A percentile compares a stretch with the other conserved stretches of the same genome.
Evolutionary conservation across 495 filamentous ascomycete species (phyloP).

Genomic region (Cenococcum geophilum): DNA sequence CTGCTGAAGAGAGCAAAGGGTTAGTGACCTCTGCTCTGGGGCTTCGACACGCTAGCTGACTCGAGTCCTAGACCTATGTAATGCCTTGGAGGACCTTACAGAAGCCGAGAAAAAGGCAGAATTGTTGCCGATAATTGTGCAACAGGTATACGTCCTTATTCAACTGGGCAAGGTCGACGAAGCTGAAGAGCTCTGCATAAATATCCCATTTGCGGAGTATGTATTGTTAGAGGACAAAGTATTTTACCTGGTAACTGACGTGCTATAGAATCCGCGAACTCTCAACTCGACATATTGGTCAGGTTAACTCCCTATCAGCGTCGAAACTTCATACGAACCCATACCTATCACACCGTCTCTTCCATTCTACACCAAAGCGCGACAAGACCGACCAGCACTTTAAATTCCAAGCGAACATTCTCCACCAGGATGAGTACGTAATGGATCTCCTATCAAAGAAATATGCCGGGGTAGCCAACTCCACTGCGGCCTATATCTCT

Average conservation of each 20-base stretch:
- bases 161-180: slow-evolving; percentile 67
- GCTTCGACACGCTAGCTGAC: neutral
- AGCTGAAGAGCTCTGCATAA: slow-evolving; percentile 59
- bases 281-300: slow-evolving; percentile 69
- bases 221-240: slow-evolving; percentile 24
- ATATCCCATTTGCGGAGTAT: slow-evolving; percentile 59
- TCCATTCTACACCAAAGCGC: slow-evolving; percentile 52
- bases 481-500: slow-evolving; percentile 55
- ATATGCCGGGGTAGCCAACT: slow-evolving; percentile 61
- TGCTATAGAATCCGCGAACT: slow-evolving; percentile 63
- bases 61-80: slow-evolving; percentile 59
- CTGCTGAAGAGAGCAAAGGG: slow-evolving; percentile 76
- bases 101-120: slow-evolving; percentile 81
- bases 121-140: slow-evolving; percentile 75
- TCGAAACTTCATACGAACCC: slow-evolving; percentile 60
- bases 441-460: slow-evolving; percentile 76
- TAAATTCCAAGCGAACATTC: slow-evolving; percentile 61
- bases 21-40: slow-evolving; percentile 32
- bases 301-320: slow-evolving; percentile 67
- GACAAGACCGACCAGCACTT: slow-evolving; percentile 68
- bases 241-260: slow-evolving; percentile 30
- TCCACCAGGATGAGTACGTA: slow-evolving; percentile 63
- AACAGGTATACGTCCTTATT: slow-evolving; percentile 74
- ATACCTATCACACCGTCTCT: slow-evolving; percentile 63
- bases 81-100: slow-evolving; percentile 71